phyloP scores from a whole-genome alignment of 23 red algal genomes.

The Gracilaria vermiculophylla region DNA sequence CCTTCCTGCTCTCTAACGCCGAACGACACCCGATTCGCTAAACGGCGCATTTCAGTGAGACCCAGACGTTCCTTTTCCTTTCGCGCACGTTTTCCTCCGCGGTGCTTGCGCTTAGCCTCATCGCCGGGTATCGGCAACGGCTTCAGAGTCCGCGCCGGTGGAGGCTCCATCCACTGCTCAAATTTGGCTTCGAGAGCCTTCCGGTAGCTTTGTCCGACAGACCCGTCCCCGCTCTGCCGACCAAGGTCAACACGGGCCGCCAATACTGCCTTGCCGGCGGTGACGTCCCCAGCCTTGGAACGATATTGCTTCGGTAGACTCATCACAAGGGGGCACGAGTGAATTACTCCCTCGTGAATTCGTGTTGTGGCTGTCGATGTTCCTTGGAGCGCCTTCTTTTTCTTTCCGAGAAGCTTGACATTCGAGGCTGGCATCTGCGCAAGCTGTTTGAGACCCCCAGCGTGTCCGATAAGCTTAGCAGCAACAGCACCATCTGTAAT shows the following conservation, averaged over 20 bases:
- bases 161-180: slow-evolving; percentile 78
- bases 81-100: slow-evolving; percentile 73
- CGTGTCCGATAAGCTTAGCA: slow-evolving; percentile 67
- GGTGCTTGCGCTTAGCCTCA: slow-evolving; percentile 59
- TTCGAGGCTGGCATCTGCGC: slow-evolving; percentile 84
- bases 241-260: slow-evolving; percentile 79
- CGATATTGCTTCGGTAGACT: slow-evolving; percentile 62
- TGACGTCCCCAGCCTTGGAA: slow-evolving; percentile 57
- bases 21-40: slow-evolving; percentile 77
- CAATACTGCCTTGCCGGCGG: slow-evolving; percentile 67
- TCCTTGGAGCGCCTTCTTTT: slow-evolving; percentile 47
- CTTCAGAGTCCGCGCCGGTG: slow-evolving; percentile 73
- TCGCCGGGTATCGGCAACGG: slow-evolving; percentile 84
- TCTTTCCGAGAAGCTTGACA: slow-evolving; percentile 71
- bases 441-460: slow-evolving; percentile 62
- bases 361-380: slow-evolving; percentile 13
- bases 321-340: slow-evolving; percentile 61
- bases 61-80: slow-evolving; percentile 80
- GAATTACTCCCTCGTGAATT: slow-evolving; percentile 65
- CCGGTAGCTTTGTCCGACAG: slow-evolving; percentile 45
- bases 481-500: slow-evolving; percentile 67
- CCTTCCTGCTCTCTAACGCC: slow-evolving; percentile 57
- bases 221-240: slow-evolving; percentile 45
- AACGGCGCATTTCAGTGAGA: slow-evolving; percentile 66
- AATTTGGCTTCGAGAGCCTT: slow-evolving; percentile 72